Evolutionary conservation across 2,329 filamentous ascomycete species (phyloP), one percentile per base, ranked within the genome.

Genomic region (Diplocarpon mali): DNA sequence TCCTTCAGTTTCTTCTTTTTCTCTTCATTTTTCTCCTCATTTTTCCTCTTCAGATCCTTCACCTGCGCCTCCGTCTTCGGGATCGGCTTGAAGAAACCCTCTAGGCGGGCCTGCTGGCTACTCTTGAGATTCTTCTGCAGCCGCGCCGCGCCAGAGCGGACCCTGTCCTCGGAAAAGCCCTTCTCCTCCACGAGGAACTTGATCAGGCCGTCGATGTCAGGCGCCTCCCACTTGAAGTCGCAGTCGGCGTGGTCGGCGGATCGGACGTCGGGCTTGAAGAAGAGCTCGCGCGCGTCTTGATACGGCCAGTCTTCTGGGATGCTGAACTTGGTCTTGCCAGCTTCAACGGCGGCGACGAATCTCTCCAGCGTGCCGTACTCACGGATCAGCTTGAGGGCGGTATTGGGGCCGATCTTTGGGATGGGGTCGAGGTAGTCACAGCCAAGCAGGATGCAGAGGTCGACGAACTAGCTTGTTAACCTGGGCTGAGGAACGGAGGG

Each of bases 251-350:
- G 77, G 55, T 93, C 85, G 17, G 90, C 88, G 36, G 75, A 64
- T 30, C 83, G 81, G 20, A 98, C 90, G 56, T 96, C 88, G 0
- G 92, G 92, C 56, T 90, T 73, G 61, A 93, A 81, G 69, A 98
- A 96, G 24, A 98, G 78, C 14, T 88, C 78, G 34, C 93, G 85
- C 7, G 92, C 93, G 58, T 98, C 89, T 56, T 83, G 72, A 64
- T 83, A 98, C 0, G 92, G 92, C 90, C 92, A 98, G 67, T 95
- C 86, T n/a, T 95, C 89, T 0, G 92, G 92, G 11, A 98, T 71
- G 0, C 73, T 76, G 65, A 84, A 95, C 61, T 92, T 93, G 53
- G 80, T 86, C 11, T 78, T 70, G 56, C 87, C 83, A 32, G 78
- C 80, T 60, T 90, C 70, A 54, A 95, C 83, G 51, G 71, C 75